Evolutionary conservation across 805 yeast species (phyloP), one percentile per base, ranked within the genome.

Genomic region (Kluyveromyces aestuarii): DNA sequence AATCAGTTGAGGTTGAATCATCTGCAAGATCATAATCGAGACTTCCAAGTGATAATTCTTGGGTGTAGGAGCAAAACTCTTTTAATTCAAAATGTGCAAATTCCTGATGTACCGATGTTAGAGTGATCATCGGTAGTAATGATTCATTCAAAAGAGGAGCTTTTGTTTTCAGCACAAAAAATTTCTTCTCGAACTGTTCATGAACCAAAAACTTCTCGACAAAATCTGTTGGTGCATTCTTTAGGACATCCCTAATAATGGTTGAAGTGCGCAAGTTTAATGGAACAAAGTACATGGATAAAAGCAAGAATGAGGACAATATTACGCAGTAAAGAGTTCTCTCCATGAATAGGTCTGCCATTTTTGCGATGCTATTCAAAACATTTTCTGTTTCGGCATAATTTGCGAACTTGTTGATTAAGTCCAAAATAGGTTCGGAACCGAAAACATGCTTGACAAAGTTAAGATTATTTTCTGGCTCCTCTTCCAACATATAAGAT

Each of bases 51-150:
- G 71, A 66, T 5, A 71, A 52, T 42, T 69, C 62, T 42, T 75
- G 72, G 73, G 87, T 81, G 59, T 79, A 88, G 0, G 95, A 79
- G 40, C 71, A 70, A 57, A 89, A 63, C 17, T 72, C 70, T 13
- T 72, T 66, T 53, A 89, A 70, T 52, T 84, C 86, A 48, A 75
- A 77, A 50, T 76, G 70, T 0, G 95, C 93, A 57, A 82, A 77
- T 37, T 76, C 76, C 0, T 84, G 80, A 55, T 85, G 84, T 27
- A 81, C 74, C 9, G 82, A 70, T 13, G 82, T 71, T 11, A 87
- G 55, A 47, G 79, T 73, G 38, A 88, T 64, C 50, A 82, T 80
- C 1, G 91, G 82, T 1, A 74, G 62, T 16, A 87, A 62, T 1
- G 80, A 66, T 36, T 74, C 71, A 8, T 60, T 50, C n/a, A 67